Conservation (phyloP, 2,329 filamentous ascomycete genomes). For the Epichloe sylvatica region DNA sequence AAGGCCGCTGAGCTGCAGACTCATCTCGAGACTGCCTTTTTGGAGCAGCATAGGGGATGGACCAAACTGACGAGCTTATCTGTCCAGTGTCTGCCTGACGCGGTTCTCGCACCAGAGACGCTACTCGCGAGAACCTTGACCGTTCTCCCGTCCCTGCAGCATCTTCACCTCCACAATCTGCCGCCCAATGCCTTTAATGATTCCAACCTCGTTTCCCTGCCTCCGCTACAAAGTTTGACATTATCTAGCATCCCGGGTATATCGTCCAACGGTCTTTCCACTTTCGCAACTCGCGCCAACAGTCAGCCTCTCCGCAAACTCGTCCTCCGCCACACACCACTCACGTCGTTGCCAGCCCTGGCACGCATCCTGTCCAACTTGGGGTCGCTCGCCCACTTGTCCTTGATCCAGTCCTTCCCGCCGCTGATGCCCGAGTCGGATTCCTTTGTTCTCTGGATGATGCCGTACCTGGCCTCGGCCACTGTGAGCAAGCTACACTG, state of each 20-base stretch:
- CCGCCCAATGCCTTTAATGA: conserved; percentile 44
- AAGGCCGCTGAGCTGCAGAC: conserved; percentile 16
- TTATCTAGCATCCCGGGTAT: conserved; percentile 43
- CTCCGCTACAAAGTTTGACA: conserved; percentile 39
- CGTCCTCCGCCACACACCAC: conserved; percentile 40
- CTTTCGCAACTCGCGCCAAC: conserved; percentile 37
- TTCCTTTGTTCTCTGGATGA: conserved; percentile 42
- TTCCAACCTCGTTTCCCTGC: conserved; percentile 38
- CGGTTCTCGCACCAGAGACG: conserved; percentile 36
- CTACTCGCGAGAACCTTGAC: conserved; percentile 37
- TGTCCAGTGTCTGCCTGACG: conserved; percentile 44
- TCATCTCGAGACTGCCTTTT: conserved; percentile 28
- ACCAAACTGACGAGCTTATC: conserved; percentile 39
- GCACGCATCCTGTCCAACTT: conserved; percentile 47
- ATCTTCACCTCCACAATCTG: conserved; percentile 45
- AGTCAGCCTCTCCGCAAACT: conserved; percentile 34
- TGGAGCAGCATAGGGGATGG: conserved; percentile 42
- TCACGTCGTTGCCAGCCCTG: conserved; percentile 42
- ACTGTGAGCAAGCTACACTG: conserved; percentile 45
- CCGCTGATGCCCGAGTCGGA: conserved; percentile 42
- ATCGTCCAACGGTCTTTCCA: conserved; percentile 40
- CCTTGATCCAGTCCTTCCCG: conserved; percentile 39
- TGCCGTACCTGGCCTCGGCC: conserved; percentile 46
- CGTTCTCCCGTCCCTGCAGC: conserved; percentile 39
- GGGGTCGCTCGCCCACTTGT: conserved; percentile 31